These are phyloP conservation scores for Hagleromyces aurorensis DNA, from an alignment of 805 yeast species.

Conservation along the genomic window DNA sequence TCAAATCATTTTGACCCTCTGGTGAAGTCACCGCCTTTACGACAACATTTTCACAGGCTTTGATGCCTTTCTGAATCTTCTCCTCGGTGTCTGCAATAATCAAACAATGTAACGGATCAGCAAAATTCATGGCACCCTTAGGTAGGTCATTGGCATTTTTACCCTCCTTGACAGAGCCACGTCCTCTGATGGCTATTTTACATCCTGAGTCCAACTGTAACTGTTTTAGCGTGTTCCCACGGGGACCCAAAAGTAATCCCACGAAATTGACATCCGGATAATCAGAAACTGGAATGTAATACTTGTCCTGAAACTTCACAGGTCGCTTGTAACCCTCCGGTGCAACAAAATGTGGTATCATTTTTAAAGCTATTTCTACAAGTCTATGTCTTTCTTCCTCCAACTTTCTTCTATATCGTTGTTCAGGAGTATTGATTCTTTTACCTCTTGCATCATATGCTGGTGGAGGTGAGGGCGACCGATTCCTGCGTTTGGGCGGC, in stretches of 20 bases:
- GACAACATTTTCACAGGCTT: constrained; percentile 65
- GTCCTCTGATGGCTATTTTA: constrained; percentile 82
- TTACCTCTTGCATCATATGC: constrained; percentile 76
- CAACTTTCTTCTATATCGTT: constrained; percentile 47
- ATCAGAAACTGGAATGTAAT: constrained; percentile 75
- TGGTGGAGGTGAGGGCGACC: constrained; percentile 90
- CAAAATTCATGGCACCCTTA: constrained; percentile 45
- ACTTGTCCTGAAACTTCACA: constrained; percentile 68
- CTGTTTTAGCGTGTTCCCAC: constrained; percentile 82
- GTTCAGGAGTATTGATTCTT: constrained; percentile 78
- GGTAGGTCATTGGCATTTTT: constrained; percentile 44
- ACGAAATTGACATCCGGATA: constrained; percentile 91
- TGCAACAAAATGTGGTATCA: constrained; percentile 69
- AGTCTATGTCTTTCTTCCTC: constrained; percentile 76
- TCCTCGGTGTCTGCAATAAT: constrained; percentile 77
- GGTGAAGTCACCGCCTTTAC: constrained; percentile 83
- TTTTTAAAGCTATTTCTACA: constrained; percentile 64
- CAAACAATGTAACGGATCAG: constrained; percentile 84
- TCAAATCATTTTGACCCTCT: constrained; percentile 86
- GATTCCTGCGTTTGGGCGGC: constrained; percentile 41
- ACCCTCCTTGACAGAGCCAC: constrained; percentile 94
- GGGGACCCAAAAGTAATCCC: constrained; percentile 86
- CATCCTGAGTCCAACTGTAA: constrained; percentile 86
- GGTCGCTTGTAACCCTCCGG: constrained; percentile 72
- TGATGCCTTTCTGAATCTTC: constrained; percentile 66